These are phyloP conservation scores for Panicum miliaceum DNA, from an alignment of 176 grass and related monocot genomes.

Conservation along the genomic window DNA sequence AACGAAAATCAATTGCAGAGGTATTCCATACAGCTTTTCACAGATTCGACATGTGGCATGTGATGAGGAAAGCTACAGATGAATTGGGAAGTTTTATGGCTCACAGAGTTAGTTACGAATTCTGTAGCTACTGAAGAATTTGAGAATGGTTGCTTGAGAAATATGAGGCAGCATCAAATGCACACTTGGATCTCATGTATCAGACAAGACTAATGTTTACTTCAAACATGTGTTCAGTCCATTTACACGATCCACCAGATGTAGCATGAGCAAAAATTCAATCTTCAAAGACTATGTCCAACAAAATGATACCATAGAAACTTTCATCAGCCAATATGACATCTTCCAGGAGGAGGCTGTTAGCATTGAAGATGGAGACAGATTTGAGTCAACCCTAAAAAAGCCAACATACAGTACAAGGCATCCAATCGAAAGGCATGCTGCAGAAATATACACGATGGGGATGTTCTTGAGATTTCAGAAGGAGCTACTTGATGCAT, in stretches of 20 bases:
- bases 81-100: neutral
- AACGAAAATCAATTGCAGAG: neutral
- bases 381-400: neutral
- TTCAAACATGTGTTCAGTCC: conserved; percentile 2
- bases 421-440: conserved; percentile 7
- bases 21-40: neutral
- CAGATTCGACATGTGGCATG: conserved; percentile 24
- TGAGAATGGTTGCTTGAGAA: neutral
- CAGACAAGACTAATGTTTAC: conserved; percentile 18
- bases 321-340: conserved; percentile 22
- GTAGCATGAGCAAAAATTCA: conserved; percentile 26
- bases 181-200: conserved; percentile 11
- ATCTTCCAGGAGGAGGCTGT: conserved; percentile 5
- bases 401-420: neutral
- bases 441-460: neutral
- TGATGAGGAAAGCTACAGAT: neutral
- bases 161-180: conserved; percentile 5
- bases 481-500: neutral
- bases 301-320: neutral
- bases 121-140: neutral
- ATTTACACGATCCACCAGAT: neutral
- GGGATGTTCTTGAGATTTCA: conserved; percentile 12
- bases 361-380: conserved; percentile 12
- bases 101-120: neutral
- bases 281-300: conserved; percentile 12